These are phyloP conservation scores for Neospora caninum DNA, from an alignment of 169 alveolate species.

Conservation along the genomic window DNA sequence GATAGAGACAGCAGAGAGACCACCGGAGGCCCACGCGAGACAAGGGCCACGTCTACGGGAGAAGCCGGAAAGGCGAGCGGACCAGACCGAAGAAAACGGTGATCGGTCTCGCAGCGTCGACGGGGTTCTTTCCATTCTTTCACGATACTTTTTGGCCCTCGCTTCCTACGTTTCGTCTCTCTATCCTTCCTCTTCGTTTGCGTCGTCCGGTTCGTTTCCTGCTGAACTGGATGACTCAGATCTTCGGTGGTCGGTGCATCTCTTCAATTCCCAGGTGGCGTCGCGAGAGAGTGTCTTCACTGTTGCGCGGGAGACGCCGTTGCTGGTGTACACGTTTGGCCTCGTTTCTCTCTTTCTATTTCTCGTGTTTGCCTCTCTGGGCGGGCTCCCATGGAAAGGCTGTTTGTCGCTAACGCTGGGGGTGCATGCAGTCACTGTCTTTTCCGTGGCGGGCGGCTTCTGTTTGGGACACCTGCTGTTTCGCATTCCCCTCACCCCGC, in stretches of 20 bases:
- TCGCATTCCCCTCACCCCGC: constrained; percentile 56
- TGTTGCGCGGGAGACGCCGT: not conserved
- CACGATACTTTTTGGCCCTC: not conserved
- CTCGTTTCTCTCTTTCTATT: not conserved
- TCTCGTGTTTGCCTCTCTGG: constrained; percentile 17
- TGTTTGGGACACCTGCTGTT: constrained; percentile 40
- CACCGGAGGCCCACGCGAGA: too few species aligned
- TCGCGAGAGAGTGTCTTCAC: not conserved
- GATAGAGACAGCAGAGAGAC: not conserved
- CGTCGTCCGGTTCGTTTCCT: not conserved
- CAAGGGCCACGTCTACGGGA: too few species aligned
- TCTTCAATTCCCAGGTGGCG: not conserved
- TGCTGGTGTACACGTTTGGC: not conserved
- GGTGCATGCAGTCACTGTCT: not conserved
- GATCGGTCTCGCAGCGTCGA: too few species aligned
- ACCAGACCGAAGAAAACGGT: too few species aligned
- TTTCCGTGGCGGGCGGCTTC: constrained; percentile 55
- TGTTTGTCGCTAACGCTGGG: not conserved
- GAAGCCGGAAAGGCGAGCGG: too few species aligned
- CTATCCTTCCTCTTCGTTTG: too few species aligned
- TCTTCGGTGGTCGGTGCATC: not conserved
- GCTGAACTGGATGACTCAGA: not conserved
- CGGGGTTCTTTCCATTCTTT: too few species aligned
- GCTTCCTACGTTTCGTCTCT: not conserved
- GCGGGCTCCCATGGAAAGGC: not conserved